These are phyloP conservation scores for Tuber calosporum DNA, from an alignment of 495 filamentous ascomycete genomes.

Conservation along the genomic window DNA sequence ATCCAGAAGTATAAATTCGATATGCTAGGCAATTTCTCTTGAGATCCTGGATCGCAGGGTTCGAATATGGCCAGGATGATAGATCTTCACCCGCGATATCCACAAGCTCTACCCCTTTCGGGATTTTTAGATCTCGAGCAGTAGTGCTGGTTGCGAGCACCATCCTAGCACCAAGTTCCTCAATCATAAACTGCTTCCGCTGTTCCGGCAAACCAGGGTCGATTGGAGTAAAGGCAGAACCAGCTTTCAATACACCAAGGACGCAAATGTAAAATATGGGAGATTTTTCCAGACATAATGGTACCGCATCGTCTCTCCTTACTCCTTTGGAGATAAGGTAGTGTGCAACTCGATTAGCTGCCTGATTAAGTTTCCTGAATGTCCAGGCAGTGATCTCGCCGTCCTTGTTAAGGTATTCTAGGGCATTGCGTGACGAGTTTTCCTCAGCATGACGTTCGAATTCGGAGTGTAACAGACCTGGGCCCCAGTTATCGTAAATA, in stretches of 20 bases:
- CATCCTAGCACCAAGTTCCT: slow-evolving; percentile 41
- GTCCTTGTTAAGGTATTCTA: slow-evolving; percentile 42
- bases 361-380: slow-evolving; percentile 40
- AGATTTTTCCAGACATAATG: slow-evolving; percentile 43
- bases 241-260: slow-evolving; percentile 45
- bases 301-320: slow-evolving; percentile 42
- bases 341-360: slow-evolving; percentile 44
- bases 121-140: slow-evolving; percentile 21
- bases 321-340: slow-evolving; percentile 37
- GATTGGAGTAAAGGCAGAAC: slow-evolving; percentile 45
- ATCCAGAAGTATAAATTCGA: slow-evolving; percentile 45
- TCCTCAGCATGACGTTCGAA: slow-evolving; percentile 40
- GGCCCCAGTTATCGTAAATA: slow-evolving; percentile 2
- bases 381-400: slow-evolving; percentile 38
- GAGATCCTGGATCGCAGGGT: slow-evolving; percentile 30
- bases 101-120: slow-evolving; percentile 7
- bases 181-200: slow-evolving; percentile 44
- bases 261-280: slow-evolving; percentile 45
- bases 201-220: slow-evolving; percentile 42
- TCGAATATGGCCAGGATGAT: slow-evolving; percentile 15
- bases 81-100: slow-evolving; percentile 17
- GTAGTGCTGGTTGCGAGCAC: slow-evolving; percentile 24
- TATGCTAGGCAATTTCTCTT: slow-evolving; percentile 41
- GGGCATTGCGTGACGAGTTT: slow-evolving; percentile 36
- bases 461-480: slow-evolving; percentile 23